These are phyloP conservation scores for Phytopythium sindhum DNA, from an alignment of 352 stramenopile genomes.

Conservation along the genomic window DNA sequence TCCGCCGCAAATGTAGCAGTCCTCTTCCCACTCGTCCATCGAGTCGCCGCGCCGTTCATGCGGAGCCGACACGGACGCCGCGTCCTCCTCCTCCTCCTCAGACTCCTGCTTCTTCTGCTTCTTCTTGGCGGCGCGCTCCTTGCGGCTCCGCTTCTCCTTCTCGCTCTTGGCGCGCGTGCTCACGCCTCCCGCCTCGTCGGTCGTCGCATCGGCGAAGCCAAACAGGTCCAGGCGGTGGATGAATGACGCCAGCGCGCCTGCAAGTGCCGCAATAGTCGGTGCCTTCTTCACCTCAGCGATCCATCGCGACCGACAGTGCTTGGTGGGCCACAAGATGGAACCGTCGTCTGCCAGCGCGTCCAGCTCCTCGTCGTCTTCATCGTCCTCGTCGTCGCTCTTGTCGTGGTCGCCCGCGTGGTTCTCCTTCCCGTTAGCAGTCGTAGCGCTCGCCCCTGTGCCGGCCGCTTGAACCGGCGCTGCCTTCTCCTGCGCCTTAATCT, in stretches of 20 bases:
- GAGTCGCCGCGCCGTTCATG: constrained; percentile 32
- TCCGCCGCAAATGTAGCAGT: constrained; percentile 88
- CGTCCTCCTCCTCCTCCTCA: constrained; percentile 37
- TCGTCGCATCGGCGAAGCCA: constrained; percentile 50
- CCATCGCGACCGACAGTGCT: constrained; percentile 69
- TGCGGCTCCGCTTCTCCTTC: constrained; percentile 67
- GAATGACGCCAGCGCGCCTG: constrained; percentile 57
- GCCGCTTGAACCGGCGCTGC: constrained; percentile 1
- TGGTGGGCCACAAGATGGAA: constrained; percentile 66
- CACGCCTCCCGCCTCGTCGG: constrained; percentile 30
- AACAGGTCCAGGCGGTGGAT: constrained; percentile 68
- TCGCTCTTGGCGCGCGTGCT: constrained; percentile 62
- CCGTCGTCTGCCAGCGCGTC: constrained; percentile 58
- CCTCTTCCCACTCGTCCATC: constrained; percentile 84
- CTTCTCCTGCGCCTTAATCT: constrained; percentile 30
- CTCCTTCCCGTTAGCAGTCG: background rate
- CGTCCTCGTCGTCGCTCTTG: constrained; percentile 69
- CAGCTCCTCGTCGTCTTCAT: constrained; percentile 72
- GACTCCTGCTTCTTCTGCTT: constrained; percentile 58
- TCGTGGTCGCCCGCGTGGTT: constrained; percentile 32
- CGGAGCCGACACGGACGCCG: constrained; percentile 8
- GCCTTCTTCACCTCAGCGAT: constrained; percentile 54
- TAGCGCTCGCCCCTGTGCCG: background rate
- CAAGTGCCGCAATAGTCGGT: constrained; percentile 47
- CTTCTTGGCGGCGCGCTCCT: constrained; percentile 66